phyloP scores from a whole-genome alignment of 805 yeast genomes.

The Scheffersomyces ergatensis region DNA sequence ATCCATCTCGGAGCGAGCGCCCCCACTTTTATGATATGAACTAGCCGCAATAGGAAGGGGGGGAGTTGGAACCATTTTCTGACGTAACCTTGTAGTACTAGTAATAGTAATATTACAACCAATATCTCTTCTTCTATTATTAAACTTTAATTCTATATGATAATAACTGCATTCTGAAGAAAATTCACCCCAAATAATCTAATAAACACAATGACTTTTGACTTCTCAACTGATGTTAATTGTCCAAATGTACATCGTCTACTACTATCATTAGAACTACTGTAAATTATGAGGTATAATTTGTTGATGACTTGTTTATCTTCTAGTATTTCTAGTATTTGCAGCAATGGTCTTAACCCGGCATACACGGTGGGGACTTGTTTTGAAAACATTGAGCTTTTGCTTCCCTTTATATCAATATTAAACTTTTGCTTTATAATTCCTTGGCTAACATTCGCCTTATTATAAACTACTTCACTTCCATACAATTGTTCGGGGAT shows the following conservation, averaged over 20 bases:
- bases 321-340: constrained; percentile 35
- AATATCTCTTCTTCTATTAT: no score
- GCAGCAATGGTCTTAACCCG: constrained; percentile 49
- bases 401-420: not conserved
- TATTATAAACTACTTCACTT: constrained; percentile 9
- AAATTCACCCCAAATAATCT: constrained; percentile 43
- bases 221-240: constrained; percentile 15
- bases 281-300: constrained; percentile 11
- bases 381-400: not conserved
- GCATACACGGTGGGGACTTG: constrained; percentile 45
- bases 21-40: no score
- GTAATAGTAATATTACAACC: no score
- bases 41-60: no score
- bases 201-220: constrained; percentile 38
- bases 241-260: constrained; percentile 14
- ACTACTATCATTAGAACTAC: constrained; percentile 15
- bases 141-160: no score
- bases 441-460: constrained; percentile 15
- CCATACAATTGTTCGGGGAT: constrained; percentile 18
- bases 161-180: constrained; percentile 21
- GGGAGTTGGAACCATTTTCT: no score
- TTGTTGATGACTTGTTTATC: constrained; percentile 18
- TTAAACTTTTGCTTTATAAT: constrained; percentile 12
- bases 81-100: no score
- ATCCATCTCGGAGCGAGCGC: no score